These are phyloP conservation scores for Triangularia setosa DNA, from an alignment of 2,329 filamentous ascomycete genomes.

Conservation along the genomic window DNA sequence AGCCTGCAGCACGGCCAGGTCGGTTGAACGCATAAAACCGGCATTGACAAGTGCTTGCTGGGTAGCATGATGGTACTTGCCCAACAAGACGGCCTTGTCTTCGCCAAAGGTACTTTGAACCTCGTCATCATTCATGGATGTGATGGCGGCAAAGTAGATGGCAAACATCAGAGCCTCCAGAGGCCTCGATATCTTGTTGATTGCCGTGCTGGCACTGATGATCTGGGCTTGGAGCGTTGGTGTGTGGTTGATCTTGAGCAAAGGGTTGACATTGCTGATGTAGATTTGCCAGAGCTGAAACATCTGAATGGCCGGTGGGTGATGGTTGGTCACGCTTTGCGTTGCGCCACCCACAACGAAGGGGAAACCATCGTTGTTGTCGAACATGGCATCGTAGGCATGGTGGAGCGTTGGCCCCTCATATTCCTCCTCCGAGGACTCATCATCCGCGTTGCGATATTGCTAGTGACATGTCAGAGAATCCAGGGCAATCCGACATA, in stretches of 20 bases:
- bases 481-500: not conserved
- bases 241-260: constrained; percentile 65
- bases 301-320: constrained; percentile 56
- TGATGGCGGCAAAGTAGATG: constrained; percentile 57
- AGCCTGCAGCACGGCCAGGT: constrained; percentile 63
- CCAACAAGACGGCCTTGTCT: constrained; percentile 47
- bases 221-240: constrained; percentile 62
- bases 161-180: constrained; percentile 67
- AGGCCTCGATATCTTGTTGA: constrained; percentile 50
- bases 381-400: constrained; percentile 58
- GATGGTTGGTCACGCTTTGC: constrained; percentile 42
- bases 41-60: constrained; percentile 65
- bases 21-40: constrained; percentile 62
- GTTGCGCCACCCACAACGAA: constrained; percentile 49
- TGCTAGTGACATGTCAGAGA: constrained; percentile 25
- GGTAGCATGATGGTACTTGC: constrained; percentile 53
- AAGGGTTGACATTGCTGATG: constrained; percentile 64
- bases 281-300: constrained; percentile 67
- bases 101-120: constrained; percentile 50
- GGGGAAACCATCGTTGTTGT: constrained; percentile 53
- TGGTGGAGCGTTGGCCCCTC: constrained; percentile 53
- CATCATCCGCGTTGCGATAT: constrained; percentile 49
- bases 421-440: constrained; percentile 54
- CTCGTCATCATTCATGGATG: constrained; percentile 54
- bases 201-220: constrained; percentile 56